Percentiles rank a stretch among this genome's conserved stretches.
These are phyloP conservation scores for Diaporthe helianthi DNA, from an alignment of 2,329 filamentous ascomycete species.

Conservation along the genomic window DNA sequence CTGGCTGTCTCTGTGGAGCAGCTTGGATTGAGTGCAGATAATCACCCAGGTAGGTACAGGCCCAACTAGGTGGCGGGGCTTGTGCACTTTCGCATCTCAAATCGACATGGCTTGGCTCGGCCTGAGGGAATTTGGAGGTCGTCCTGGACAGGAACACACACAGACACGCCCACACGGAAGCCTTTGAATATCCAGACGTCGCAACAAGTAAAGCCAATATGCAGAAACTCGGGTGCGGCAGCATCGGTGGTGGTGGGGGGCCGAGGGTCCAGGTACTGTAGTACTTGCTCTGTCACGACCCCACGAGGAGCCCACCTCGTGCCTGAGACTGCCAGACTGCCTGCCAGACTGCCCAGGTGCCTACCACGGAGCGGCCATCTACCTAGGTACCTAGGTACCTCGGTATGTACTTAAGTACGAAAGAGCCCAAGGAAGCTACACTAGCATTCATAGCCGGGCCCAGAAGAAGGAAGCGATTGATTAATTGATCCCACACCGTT, in stretches of 20 bases:
- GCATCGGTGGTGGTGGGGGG: background rate
- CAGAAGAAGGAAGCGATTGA: conserved; percentile 22
- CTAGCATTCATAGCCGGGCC: conserved; percentile 4
- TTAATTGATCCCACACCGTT: conserved; percentile 8
- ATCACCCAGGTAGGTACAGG: background rate
- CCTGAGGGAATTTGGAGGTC: background rate
- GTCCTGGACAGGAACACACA: background rate
- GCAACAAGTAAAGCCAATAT: background rate
- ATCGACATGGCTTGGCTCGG: conserved; percentile 12
- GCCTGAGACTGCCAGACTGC: background rate
- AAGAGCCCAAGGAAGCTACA: conserved; percentile 10
- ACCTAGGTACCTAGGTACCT: too few relatives aligned
- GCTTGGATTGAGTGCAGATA: conserved; percentile 24
- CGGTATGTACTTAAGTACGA: background rate
- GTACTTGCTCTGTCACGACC: background rate
- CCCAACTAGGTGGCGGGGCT: conserved; percentile 13
- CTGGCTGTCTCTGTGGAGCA: conserved; percentile 12
- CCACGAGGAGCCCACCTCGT: too few relatives aligned
- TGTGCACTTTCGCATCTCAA: background rate
- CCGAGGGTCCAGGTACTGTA: background rate
- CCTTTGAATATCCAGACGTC: conserved; percentile 8
- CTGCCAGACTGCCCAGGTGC: background rate
- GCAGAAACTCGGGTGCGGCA: conserved; percentile 10
- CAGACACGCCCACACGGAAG: too few relatives aligned
- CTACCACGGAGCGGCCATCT: background rate